These are phyloP conservation scores for Periconia digitata DNA, from an alignment of 2,329 filamentous ascomycete species.

Conservation along the genomic window DNA sequence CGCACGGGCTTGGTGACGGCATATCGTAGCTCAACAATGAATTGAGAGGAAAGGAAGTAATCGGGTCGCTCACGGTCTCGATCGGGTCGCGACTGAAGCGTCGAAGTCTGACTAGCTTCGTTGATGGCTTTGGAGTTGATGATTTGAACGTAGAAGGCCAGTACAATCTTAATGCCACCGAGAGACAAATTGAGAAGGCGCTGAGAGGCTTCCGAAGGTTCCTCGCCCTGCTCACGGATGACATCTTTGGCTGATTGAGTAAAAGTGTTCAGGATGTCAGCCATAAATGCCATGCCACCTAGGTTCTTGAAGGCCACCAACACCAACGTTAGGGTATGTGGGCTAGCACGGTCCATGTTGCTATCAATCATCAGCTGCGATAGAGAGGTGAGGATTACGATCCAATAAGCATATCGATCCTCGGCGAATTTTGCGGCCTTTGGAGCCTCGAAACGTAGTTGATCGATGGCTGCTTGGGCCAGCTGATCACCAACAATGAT, in stretches of 20 bases:
- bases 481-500: slow-evolving; percentile 67
- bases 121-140: slow-evolving; percentile 75
- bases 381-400: slow-evolving; percentile 75
- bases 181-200: slow-evolving; percentile 51
- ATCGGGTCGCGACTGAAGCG: slow-evolving; percentile 55
- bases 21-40: slow-evolving; percentile 83
- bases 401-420: slow-evolving; percentile 74
- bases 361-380: slow-evolving; percentile 78
- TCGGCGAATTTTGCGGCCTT: slow-evolving; percentile 56
- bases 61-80: slow-evolving; percentile 60
- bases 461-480: slow-evolving; percentile 68
- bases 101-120: slow-evolving; percentile 69
- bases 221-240: slow-evolving; percentile 45
- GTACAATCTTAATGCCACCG: slow-evolving; percentile 75
- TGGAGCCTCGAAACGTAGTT: slow-evolving; percentile 59
- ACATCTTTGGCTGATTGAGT: slow-evolving; percentile 58
- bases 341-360: slow-evolving; percentile 40
- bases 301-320: slow-evolving; percentile 84
- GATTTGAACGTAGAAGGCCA: slow-evolving; percentile 77
- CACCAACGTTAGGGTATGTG: slow-evolving; percentile 64
- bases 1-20: slow-evolving; percentile 75
- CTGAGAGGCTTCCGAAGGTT: slow-evolving; percentile 48
- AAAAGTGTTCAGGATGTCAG: slow-evolving; percentile 71
- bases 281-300: slow-evolving; percentile 73
- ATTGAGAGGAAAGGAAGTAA: slow-evolving; percentile 69